phyloP scores from a whole-genome alignment of 306 rosid genomes.

The Quercus robur region DNA sequence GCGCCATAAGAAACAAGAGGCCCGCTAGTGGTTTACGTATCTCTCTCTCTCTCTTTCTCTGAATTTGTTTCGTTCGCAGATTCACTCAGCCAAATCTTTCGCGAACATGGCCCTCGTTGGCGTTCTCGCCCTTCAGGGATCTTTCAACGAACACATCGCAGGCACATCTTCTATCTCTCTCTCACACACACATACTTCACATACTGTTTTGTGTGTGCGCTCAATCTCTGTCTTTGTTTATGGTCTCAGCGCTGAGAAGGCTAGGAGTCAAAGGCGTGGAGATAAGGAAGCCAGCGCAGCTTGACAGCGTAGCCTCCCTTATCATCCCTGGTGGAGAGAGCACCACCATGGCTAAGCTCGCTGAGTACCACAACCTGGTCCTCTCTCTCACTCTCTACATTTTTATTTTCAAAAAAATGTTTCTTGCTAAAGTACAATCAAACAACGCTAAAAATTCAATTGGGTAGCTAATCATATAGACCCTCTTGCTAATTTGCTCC shows the following conservation, averaged over 20 bases:
- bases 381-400: not conserved
- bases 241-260: constrained; percentile 67
- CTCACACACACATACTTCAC: not conserved
- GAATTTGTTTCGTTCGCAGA: not conserved
- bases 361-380: constrained; percentile 82
- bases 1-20: constrained; percentile 20
- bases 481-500: not conserved
- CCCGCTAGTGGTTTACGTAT: not conserved
- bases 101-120: constrained; percentile 71
- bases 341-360: constrained; percentile 97
- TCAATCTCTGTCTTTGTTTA: not conserved
- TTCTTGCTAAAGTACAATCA: not conserved
- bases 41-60: not conserved
- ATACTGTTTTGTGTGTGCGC: not conserved
- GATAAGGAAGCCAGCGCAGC: constrained; percentile 91
- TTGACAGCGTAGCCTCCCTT: constrained; percentile 58
- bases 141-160: constrained; percentile 92
- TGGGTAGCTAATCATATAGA: not conserved
- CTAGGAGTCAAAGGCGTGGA: constrained; percentile 84
- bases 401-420: too few species aligned
- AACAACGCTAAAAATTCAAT: not conserved
- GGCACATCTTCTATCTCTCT: constrained; percentile 32
- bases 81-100: not conserved
- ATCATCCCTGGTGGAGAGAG: constrained; percentile 99
- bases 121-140: constrained; percentile 93